Base-by-base conservation (phyloP, 2,329 filamentous ascomycete species). In the Aspergillus eucalypticola region DNA sequence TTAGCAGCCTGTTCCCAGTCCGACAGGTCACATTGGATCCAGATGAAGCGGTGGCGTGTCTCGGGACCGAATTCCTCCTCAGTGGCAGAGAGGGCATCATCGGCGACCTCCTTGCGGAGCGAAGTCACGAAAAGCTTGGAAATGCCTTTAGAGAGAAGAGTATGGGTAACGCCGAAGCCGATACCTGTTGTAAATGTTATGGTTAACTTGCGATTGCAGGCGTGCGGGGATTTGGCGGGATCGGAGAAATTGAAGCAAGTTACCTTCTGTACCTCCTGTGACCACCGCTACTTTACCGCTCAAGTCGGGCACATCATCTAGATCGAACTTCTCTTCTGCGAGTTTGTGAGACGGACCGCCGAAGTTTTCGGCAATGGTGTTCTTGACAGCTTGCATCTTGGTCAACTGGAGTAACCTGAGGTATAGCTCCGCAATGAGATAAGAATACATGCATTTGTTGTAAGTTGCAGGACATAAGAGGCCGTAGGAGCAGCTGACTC, bases 281-380 rank as follows among this genome's bases (percentile, higher is more conserved):
- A 54, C 52, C 11, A 54, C 52, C 17, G 52, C 52, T 19, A 54
- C 52, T 8, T 54, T 54, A 15, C 21, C 52, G 21, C 52, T 54
- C 5, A 54, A 21, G 25, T 54, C 52, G 38, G 52, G 52, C 39
- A 54, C 52, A 17, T 54, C 38, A 23, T 44, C 23, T 1, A 54
- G 23, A 19, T 42, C 23, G 15, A 54, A 54, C 38, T 44, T 54
- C n/a, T 54, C 15, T 13, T 42, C 52, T 23, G n/a, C 39, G 23
- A 54, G 38, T 6, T 54, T n/a, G n/a, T 54, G 52, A 19, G 52
- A 42, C 11, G 38, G 52, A 10, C 52, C 52, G 10, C 52, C 52
- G 52, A 54, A 54, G 52, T 54, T 54, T 4, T 54, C 52, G 35
- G 52, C 52, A 32, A 54, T 42, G 7, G 52, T 54, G 8, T 44